Evolutionary conservation across 192 early-diverging fungal genomes (phyloP).

Genomic region (Coemansia sp.): DNA sequence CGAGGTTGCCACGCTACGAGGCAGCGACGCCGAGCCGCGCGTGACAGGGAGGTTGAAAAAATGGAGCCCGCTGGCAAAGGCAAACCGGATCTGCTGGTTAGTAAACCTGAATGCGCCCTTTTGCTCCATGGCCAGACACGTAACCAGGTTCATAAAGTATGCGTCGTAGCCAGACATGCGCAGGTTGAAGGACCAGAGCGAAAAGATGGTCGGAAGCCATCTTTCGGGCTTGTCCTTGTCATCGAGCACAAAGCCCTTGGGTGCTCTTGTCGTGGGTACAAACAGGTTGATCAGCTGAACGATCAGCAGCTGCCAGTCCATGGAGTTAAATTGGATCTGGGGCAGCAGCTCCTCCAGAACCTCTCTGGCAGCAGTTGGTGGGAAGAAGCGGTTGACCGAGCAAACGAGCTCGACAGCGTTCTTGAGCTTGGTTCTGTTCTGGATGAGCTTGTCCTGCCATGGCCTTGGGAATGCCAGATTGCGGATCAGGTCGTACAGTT

Average conservation of each 20-base stretch:
- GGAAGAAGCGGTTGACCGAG: constrained; percentile 60
- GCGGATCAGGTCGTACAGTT: constrained; percentile 67
- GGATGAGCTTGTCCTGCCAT: constrained; percentile 65
- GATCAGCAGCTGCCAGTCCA: constrained; percentile 61
- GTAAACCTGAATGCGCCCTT: constrained; percentile 34
- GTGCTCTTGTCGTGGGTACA: constrained; percentile 59
- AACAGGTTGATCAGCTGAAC: constrained; percentile 68
- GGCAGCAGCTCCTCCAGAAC: constrained; percentile 82
- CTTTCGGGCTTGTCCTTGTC: constrained; percentile 50
- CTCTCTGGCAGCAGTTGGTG: constrained; percentile 62
- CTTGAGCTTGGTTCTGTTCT: constrained; percentile 42
- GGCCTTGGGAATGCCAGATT: constrained; percentile 64
- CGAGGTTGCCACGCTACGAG: constrained; percentile 15
- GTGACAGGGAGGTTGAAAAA: constrained; percentile 45
- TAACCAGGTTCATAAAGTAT: constrained; percentile 72
- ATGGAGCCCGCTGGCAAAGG: constrained; percentile 53
- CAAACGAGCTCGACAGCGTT: constrained; percentile 29
- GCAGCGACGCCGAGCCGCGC: constrained; percentile 20
- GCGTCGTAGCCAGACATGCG: constrained; percentile 63
- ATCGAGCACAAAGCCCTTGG: constrained; percentile 1
- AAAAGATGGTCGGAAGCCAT: constrained; percentile 84
- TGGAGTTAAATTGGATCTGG: constrained; percentile 68
- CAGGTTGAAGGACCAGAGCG: constrained; percentile 77
- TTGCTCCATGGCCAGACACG: constrained; percentile 63
- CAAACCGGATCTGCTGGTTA: constrained; percentile 48